Percentiles rank a stretch among this genome's conserved stretches.
Conservation (phyloP, 768 basidiomycete species). For the Russula vinacea region DNA sequence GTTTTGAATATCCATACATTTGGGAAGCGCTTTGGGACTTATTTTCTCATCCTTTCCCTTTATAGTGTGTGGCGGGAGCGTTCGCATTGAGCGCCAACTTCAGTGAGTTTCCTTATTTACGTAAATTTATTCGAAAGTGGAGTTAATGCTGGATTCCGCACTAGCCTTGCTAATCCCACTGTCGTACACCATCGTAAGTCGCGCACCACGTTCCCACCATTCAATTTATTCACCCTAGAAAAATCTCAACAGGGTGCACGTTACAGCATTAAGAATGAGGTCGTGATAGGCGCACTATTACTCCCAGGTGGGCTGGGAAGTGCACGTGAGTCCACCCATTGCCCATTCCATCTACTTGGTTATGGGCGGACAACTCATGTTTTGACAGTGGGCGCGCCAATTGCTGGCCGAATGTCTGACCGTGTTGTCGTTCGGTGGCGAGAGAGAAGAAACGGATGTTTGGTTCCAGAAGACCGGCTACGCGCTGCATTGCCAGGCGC, state of each 20-base stretch:
- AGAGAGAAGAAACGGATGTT: constrained; percentile 49
- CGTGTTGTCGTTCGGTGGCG: constrained; percentile 47
- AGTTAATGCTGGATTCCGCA: background rate
- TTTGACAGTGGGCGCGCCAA: constrained; percentile 52
- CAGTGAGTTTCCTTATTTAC: constrained; percentile 37
- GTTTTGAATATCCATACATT: background rate
- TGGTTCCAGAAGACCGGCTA: constrained; percentile 69
- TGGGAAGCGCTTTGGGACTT: background rate
- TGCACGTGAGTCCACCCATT: constrained; percentile 43
- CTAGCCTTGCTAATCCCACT: constrained; percentile 54
- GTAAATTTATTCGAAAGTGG: background rate
- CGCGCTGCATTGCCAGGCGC: constrained; percentile 49
- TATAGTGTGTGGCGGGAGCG: constrained; percentile 43
- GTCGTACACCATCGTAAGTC: constrained; percentile 61
- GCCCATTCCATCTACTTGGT: background rate
- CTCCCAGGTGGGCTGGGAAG: constrained; percentile 59
- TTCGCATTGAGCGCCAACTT: constrained; percentile 35
- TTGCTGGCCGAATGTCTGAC: constrained; percentile 61
- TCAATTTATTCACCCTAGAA: background rate
- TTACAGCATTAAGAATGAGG: constrained; percentile 56
- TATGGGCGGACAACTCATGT: background rate
- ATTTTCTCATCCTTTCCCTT: constrained; percentile 20
- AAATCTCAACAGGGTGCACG: constrained; percentile 46
- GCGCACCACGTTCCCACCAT: background rate
- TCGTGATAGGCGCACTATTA: constrained; percentile 57